phyloP scores from a whole-genome alignment of 306 rosid genomes.

The Comarum palustre region DNA sequence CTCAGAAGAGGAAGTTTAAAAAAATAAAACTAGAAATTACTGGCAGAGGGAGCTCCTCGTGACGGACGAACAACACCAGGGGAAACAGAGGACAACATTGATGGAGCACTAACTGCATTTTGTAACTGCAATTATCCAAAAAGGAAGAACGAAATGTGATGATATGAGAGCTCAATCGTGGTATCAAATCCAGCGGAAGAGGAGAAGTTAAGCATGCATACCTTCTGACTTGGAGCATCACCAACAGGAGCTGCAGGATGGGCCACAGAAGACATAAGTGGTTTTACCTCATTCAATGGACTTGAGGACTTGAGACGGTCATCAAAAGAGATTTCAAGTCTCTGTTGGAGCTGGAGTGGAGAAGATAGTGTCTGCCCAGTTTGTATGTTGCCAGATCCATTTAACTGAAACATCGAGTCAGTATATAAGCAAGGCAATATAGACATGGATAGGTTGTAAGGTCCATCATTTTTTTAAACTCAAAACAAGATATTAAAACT shows the following conservation, averaged over 20 bases:
- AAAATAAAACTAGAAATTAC: conserved; percentile 40
- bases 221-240: conserved; percentile 67
- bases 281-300: conserved; percentile 57
- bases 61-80: conserved; percentile 76
- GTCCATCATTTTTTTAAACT: background rate
- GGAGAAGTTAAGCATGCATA: conserved; percentile 22
- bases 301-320: conserved; percentile 60
- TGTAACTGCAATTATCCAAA: conserved; percentile 51
- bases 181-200: conserved; percentile 2
- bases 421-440: conserved; percentile 15
- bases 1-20: background rate
- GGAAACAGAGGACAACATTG: conserved; percentile 61
- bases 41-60: conserved; percentile 64
- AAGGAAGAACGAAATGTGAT: conserved; percentile 8
- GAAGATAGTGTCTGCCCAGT: conserved; percentile 59
- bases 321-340: conserved; percentile 63
- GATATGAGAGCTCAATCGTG: background rate
- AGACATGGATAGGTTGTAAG: background rate
- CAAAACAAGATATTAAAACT: background rate
- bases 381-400: conserved; percentile 51
- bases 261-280: conserved; percentile 52
- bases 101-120: conserved; percentile 37
- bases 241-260: conserved; percentile 51
- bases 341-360: conserved; percentile 68
- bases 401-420: conserved; percentile 47